Evolutionary conservation across 108 stramenopile species (phyloP).

Genomic region (Stephanodiscus triporus): DNA sequence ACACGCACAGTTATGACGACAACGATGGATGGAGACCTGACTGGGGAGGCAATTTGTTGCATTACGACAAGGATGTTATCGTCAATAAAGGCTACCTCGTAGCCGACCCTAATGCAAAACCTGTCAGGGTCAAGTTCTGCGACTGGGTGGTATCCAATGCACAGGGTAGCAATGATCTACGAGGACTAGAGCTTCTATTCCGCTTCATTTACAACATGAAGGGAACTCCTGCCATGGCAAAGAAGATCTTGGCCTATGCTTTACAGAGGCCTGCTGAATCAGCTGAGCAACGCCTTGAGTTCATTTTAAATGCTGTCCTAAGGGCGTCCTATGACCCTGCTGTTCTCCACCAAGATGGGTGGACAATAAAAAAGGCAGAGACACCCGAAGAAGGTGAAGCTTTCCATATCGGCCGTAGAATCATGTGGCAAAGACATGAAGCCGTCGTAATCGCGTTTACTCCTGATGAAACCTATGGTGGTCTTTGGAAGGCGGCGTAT

Average conservation of each 20-base stretch:
- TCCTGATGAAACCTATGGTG: slow-evolving; percentile 76
- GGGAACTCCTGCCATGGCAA: slow-evolving; percentile 65
- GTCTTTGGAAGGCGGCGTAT: slow-evolving; percentile 87
- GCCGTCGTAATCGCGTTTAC: slow-evolving; percentile 85
- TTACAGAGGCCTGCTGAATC: slow-evolving; percentile 38
- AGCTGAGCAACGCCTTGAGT: slow-evolving; percentile 37
- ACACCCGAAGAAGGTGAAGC: slow-evolving; percentile 74
- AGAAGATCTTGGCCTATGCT: slow-evolving; percentile 61
- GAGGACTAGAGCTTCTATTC: slow-evolving; percentile 65
- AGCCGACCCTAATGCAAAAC: slow-evolving; percentile 34
- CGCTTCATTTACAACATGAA: slow-evolving; percentile 67
- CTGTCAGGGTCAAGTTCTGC: slow-evolving; percentile 38
- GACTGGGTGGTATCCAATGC: slow-evolving; percentile 61
- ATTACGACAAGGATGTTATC: slow-evolving; percentile 66
- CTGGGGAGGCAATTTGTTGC: slow-evolving; percentile 78
- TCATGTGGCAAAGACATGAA: slow-evolving; percentile 73
- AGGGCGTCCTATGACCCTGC: slow-evolving; percentile 74
- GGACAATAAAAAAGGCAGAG: slow-evolving; percentile 68
- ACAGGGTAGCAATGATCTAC: slow-evolving; percentile 31
- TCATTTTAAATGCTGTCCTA: slow-evolving; percentile 49
- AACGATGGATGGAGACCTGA: slow-evolving; percentile 75
- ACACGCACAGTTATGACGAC: slow-evolving; percentile 33
- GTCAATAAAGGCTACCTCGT: slow-evolving; percentile 54
- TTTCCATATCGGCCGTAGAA: slow-evolving; percentile 60
- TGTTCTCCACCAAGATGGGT: slow-evolving; percentile 83